Conservation (phyloP, 2,329 filamentous ascomycete species). For the Thielaviopsis musarum region DNA sequence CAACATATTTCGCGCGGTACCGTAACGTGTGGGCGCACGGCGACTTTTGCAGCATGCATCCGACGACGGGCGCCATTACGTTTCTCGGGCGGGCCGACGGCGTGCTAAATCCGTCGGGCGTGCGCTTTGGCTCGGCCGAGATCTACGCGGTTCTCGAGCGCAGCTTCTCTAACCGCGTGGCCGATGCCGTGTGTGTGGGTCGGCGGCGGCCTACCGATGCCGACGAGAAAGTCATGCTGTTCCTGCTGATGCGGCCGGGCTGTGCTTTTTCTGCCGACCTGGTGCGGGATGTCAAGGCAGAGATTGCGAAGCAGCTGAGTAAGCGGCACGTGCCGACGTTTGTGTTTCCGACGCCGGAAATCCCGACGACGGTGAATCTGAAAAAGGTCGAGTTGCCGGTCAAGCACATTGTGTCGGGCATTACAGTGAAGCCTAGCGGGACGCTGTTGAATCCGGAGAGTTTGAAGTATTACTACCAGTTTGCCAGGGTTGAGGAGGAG, state of each 20-base stretch:
- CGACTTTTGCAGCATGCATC: slow-evolving; percentile 60
- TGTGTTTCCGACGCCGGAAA: slow-evolving; percentile 65
- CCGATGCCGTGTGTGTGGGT: slow-evolving; percentile 65
- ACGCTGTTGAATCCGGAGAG: slow-evolving; percentile 63
- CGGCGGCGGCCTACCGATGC: slow-evolving; percentile 44
- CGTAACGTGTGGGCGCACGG: slow-evolving; percentile 64
- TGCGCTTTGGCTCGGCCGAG: slow-evolving; percentile 65
- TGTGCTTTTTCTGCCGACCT: slow-evolving; percentile 35
- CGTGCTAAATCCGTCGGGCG: slow-evolving; percentile 62
- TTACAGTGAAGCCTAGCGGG: slow-evolving; percentile 55
- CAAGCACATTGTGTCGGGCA: slow-evolving; percentile 68
- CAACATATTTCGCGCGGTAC: slow-evolving; percentile 46
- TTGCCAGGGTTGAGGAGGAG: slow-evolving; percentile 26
- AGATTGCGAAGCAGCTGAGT: slow-evolving; percentile 49
- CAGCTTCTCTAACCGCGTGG: slow-evolving; percentile 43
- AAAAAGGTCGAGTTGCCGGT: slow-evolving; percentile 78
- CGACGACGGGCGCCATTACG: slow-evolving; percentile 43
- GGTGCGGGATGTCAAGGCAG: slow-evolving; percentile 41
- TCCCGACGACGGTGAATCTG: slow-evolving; percentile 67
- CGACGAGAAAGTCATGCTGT: slow-evolving; percentile 39
- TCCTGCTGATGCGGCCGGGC: slow-evolving; percentile 40
- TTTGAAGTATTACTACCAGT: slow-evolving; percentile 63
- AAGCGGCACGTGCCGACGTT: slow-evolving; percentile 63
- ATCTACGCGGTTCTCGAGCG: slow-evolving; percentile 60
- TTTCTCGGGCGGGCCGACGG: slow-evolving; percentile 62